Conservation (phyloP, 2,329 filamentous ascomycete species). For the Colletotrichum sp. region DNA sequence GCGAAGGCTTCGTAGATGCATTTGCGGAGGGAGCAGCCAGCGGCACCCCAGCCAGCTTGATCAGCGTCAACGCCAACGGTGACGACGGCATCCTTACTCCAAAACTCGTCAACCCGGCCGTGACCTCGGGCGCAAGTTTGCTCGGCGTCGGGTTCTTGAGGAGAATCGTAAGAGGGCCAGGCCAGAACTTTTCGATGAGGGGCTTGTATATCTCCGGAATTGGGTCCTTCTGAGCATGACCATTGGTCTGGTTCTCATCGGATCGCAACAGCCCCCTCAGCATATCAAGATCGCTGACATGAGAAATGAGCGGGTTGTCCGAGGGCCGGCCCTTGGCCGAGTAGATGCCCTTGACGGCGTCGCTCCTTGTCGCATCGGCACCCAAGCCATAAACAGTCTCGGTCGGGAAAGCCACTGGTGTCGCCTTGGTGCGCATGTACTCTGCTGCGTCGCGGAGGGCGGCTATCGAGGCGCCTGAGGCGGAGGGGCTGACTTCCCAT, state of each 20-base stretch:
- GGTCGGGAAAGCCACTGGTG: conserved; percentile 92
- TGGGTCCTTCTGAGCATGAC: conserved; percentile 32
- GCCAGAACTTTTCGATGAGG: conserved; percentile 88
- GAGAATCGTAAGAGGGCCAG: conserved; percentile 90
- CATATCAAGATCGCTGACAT: conserved; percentile 83
- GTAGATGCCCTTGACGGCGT: conserved; percentile 90
- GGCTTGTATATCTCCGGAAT: conserved; percentile 80
- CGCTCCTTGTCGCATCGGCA: conserved; percentile 89
- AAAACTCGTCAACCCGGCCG: conserved; percentile 83
- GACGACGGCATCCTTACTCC: conserved; percentile 89
- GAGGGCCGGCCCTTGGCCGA: conserved; percentile 86
- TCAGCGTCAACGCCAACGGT: conserved; percentile 85
- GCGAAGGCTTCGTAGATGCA: conserved; percentile 89
- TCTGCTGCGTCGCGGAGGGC: conserved; percentile 69
- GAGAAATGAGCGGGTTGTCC: conserved; percentile 95
- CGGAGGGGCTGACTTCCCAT: conserved; percentile 44
- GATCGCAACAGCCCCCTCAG: conserved; percentile 65
- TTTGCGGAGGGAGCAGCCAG: conserved; percentile 94
- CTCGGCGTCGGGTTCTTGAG: conserved; percentile 76
- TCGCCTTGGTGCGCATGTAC: conserved; percentile 67
- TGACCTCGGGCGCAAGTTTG: conserved; percentile 86
- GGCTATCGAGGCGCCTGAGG: conserved; percentile 34
- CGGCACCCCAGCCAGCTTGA: conserved; percentile 77
- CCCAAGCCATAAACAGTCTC: conserved; percentile 97
- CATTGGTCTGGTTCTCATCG: conserved; percentile 14